phyloP scores from a whole-genome alignment of 2,329 filamentous ascomycete genomes.

The Ceratocystis alfenasii region DNA sequence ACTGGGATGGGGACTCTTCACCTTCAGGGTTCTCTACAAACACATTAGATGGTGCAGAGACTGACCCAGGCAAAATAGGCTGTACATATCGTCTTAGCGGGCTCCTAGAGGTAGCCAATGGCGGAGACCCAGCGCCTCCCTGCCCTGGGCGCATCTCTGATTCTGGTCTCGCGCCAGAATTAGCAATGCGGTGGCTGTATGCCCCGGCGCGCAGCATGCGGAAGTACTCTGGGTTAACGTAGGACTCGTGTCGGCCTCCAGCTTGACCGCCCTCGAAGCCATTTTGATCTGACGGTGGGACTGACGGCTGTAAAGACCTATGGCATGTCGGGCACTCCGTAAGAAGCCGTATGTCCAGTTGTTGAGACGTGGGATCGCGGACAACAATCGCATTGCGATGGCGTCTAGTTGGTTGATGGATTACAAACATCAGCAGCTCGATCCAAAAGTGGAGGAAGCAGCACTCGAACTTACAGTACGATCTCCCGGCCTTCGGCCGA shows the following conservation, averaged over 20 bases:
- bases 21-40: constrained; percentile 2
- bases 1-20: constrained; percentile 24
- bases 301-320: constrained; percentile 47
- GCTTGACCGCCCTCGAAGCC: constrained; percentile 34
- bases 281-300: constrained; percentile 36
- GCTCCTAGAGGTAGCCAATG: neutral
- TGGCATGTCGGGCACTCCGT: constrained; percentile 87
- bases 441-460: neutral
- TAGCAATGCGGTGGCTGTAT: constrained; percentile 23
- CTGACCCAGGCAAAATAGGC: constrained; percentile 1
- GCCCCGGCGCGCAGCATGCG: constrained; percentile 63
- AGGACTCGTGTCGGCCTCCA: constrained; percentile 43
- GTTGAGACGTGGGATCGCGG: constrained; percentile 71
- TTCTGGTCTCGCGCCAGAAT: constrained; percentile 24
- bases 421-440: neutral
- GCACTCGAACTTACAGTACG: constrained; percentile 54
- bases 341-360: constrained; percentile 67
- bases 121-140: neutral
- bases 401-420: constrained; percentile 44
- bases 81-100: constrained; percentile 9
- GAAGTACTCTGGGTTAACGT: constrained; percentile 88
- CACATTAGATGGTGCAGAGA: constrained; percentile 6
- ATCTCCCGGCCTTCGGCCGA: constrained; percentile 63
- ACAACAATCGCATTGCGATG: constrained; percentile 89
- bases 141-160: constrained; percentile 32